Conservation (phyloP, 2,329 filamentous ascomycete species). For the Didymella pomorum region DNA sequence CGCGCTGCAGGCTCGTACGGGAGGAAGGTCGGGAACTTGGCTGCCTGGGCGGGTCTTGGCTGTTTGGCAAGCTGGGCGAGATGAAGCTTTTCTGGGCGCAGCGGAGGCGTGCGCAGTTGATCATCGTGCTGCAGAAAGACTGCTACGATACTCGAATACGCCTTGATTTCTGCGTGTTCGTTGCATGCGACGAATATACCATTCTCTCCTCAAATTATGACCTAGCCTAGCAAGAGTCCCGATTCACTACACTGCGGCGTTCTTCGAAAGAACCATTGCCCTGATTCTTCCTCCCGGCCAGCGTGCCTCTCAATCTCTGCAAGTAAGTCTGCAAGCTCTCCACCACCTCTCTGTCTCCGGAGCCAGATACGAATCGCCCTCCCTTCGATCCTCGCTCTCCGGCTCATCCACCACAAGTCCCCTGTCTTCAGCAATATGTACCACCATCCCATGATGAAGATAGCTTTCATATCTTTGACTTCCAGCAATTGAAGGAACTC, state of each 20-base stretch:
- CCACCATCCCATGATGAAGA: constrained; percentile 67
- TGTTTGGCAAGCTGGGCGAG: not conserved
- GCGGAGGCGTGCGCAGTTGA: not conserved
- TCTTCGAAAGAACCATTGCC: constrained; percentile 7
- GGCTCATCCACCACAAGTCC: constrained; percentile 41
- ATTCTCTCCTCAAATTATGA: not conserved
- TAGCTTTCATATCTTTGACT: constrained; percentile 61
- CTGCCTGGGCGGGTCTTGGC: not conserved
- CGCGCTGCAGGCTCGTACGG: not conserved
- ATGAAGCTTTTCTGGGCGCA: not conserved
- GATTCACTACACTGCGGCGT: not conserved
- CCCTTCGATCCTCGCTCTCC: constrained; percentile 37
- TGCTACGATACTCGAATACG: too few species aligned
- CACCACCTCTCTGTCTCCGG: constrained; percentile 24
- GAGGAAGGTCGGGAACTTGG: not conserved
- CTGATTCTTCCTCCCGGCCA: not conserved
- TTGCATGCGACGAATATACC: too few species aligned
- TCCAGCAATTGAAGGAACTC: constrained; percentile 58
- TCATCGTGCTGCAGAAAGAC: too few species aligned
- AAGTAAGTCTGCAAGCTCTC: constrained; percentile 14
- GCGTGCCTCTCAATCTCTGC: constrained; percentile 13
- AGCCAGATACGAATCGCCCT: constrained; percentile 37
- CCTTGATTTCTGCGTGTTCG: too few species aligned
- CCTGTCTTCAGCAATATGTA: constrained; percentile 54
- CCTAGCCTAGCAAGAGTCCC: not conserved